Percentiles rank a stretch among this genome's conserved stretches.
Conservation (phyloP, 495 filamentous ascomycete genomes). For the Pyronema omphalodes region DNA sequence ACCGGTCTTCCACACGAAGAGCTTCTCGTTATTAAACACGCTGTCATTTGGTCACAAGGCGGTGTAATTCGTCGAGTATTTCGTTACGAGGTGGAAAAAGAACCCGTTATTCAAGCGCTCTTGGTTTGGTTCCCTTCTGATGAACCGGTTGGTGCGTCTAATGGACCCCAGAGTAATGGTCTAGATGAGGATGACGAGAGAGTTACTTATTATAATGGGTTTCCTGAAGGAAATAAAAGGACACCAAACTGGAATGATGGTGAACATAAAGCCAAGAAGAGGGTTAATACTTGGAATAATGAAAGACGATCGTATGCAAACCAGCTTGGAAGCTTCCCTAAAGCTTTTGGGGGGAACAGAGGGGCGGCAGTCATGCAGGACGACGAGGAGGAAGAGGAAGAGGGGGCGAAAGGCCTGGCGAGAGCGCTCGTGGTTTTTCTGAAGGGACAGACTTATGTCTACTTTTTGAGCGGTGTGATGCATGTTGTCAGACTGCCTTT, state of each 20-base stretch:
- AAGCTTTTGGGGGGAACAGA: conserved; percentile 11
- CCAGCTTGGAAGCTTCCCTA: conserved; percentile 23
- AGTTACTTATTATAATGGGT: conserved; percentile 13
- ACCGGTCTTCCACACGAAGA: conserved; percentile 54
- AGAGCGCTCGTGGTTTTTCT: conserved; percentile 78
- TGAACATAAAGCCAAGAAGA: conserved; percentile 18
- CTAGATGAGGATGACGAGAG: conserved; percentile 19
- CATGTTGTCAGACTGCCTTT: conserved; percentile 89
- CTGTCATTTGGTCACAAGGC: conserved; percentile 82
- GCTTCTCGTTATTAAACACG: conserved; percentile 59
- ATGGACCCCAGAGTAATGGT: conserved; percentile 7
- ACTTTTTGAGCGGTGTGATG: conserved; percentile 71
- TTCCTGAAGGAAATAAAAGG: conserved; percentile 20
- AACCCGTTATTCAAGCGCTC: conserved; percentile 64
- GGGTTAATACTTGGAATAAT: conserved; percentile 22
- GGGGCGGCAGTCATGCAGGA: conserved; percentile 1
- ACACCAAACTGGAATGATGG: conserved; percentile 18
- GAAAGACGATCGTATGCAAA: conserved; percentile 23
- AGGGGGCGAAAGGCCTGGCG: conserved; percentile 27
- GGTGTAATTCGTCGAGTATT: conserved; percentile 74
- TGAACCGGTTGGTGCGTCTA: conserved; percentile 24
- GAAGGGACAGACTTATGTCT: conserved; percentile 82
- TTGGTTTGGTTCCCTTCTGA: conserved; percentile 61
- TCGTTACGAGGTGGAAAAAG: conserved; percentile 68
- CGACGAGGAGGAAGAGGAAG: conserved; percentile 17